Evolutionary conservation across 768 basidiomycete species (phyloP), one percentile per base, ranked within the genome.

Genomic region (Pleurotus djamor): DNA sequence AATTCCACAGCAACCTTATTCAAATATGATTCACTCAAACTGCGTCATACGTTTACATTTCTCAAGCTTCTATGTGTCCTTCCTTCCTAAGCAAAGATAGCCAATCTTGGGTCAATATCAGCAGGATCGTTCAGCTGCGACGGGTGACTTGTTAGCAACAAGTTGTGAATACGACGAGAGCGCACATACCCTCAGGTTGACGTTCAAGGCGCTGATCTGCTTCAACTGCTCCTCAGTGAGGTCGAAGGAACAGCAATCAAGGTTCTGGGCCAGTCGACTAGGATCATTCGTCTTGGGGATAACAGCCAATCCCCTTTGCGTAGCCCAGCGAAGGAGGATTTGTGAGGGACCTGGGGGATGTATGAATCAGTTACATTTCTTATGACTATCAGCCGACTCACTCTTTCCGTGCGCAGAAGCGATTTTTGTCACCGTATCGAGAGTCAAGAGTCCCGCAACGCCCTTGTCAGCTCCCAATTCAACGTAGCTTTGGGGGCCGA

Each of bases 41-140:
- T 28, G 21, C 21, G 21, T 28, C 21, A 28, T 28, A 28, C 21
- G 21, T 28, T 28, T 28, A 28, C 21, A 28, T 28, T 28, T 28
- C 21, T 28, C 21, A 28, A 28, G 21, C 21, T 28, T 41, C 38
- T 52, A 34, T 28, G n/a, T 8, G 21, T 50, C 33, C 34, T 13
- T 34, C 13, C 54, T 16, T 16, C 28, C 80, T 73, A 92, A 33
- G 87, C 89, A 68, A 91, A 92, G 64, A 92, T 89, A 5, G 74
- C 82, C 59, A 91, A 67, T 37, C 84, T 79, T 57, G 82, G 74
- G 63, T 91, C 86, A 43, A 91, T 86, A 17, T 83, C 83, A 38
- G 70, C 80, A 6, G 91, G 91, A 71, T 92, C 75, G 71, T 91
- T 91, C 67, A 90, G 66, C 88, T 90, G 21, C 21, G 21, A 28